Evolutionary conservation across 78 protist species (phyloP).

Genomic region (Dictyostelium citrinum): DNA sequence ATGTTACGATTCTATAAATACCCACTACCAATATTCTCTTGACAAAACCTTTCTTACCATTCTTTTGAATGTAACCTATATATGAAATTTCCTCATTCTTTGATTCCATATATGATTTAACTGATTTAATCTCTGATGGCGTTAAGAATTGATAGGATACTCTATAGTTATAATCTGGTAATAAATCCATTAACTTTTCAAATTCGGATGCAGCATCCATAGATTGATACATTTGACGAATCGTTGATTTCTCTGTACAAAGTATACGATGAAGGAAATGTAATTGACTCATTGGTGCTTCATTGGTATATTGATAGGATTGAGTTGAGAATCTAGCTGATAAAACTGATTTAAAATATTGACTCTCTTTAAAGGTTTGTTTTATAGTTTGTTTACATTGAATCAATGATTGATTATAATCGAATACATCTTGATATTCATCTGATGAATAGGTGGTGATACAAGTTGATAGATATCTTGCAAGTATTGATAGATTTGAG

Average conservation of each 20-base stretch:
- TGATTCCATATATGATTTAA: conserved; percentile 12
- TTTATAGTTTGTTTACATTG: neutral
- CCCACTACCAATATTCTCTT: conserved; percentile 51
- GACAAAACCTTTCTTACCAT: conserved; percentile 25
- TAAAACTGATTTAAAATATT: conserved; percentile 25
- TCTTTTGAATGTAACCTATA: conserved; percentile 38
- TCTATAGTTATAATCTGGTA: conserved; percentile 10
- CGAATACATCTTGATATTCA: neutral
- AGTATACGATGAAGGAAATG: conserved; percentile 36
- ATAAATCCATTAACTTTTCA: neutral
- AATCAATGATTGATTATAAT: neutral
- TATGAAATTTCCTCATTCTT: conserved; percentile 46
- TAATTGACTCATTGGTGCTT: conserved; percentile 58
- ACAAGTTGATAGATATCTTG: neutral
- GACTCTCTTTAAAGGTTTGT: conserved; percentile 19
- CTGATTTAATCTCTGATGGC: conserved; percentile 6
- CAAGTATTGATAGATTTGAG: neutral
- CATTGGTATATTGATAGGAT: conserved; percentile 41
- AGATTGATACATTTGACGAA: neutral
- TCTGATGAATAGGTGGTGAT: neutral
- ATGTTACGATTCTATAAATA: conserved; percentile 8
- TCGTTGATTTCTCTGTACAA: neutral
- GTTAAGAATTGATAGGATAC: conserved; percentile 11
- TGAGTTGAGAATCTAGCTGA: conserved; percentile 41
- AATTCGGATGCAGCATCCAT: neutral